phyloP scores from a whole-genome alignment of 169 alveolate species.

The Neospora caninum region DNA sequence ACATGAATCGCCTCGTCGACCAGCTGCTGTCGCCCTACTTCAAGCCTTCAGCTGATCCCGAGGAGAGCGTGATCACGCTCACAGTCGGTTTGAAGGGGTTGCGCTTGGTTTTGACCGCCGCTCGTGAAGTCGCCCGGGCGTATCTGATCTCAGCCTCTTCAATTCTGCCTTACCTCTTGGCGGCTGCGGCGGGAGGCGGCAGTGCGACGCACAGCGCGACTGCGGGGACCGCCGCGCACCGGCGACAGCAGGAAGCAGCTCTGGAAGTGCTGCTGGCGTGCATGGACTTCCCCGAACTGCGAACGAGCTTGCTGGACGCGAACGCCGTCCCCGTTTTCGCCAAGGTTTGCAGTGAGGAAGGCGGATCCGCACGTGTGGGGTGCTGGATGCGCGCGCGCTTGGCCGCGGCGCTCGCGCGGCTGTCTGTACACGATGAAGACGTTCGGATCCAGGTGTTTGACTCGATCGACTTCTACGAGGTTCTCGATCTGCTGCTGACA shows the following conservation, averaged over 20 bases:
- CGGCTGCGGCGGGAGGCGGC: constrained; percentile 57
- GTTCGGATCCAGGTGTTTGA: constrained; percentile 39
- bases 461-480: constrained; percentile 11
- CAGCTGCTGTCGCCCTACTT: constrained; percentile 60
- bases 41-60: not conserved
- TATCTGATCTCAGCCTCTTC: constrained; percentile 24
- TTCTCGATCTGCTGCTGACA: constrained; percentile 40
- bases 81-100: constrained; percentile 48
- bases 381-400: constrained; percentile 28
- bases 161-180: constrained; percentile 23
- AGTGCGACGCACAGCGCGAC: not conserved
- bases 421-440: constrained; percentile 34
- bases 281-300: constrained; percentile 52
- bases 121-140: constrained; percentile 26
- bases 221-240: constrained; percentile 39
- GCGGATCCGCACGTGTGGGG: not conserved
- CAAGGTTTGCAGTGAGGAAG: not conserved
- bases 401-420: constrained; percentile 59
- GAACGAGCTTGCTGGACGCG: constrained; percentile 41
- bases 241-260: constrained; percentile 56
- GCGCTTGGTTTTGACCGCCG: constrained; percentile 44
- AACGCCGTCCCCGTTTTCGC: constrained; percentile 16
- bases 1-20: constrained; percentile 48
- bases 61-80: not conserved
- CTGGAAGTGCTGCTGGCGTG: constrained; percentile 33